Evolutionary conservation across 2,329 filamentous ascomycete species (phyloP).

Genomic region (Hypoxylon sp.): DNA sequence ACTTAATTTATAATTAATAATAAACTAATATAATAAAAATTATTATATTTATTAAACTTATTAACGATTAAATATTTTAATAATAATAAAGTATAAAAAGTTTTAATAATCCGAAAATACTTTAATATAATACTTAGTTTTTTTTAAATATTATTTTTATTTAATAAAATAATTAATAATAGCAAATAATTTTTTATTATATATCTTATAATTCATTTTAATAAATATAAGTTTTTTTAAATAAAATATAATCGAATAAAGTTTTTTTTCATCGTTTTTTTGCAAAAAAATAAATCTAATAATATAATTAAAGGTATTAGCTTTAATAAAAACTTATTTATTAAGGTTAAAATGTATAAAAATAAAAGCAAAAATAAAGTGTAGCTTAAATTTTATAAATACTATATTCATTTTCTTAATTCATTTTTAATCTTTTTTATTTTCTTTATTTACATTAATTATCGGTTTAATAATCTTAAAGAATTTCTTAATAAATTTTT

Average conservation of each 20-base stretch:
- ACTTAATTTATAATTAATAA: no score
- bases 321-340: neutral
- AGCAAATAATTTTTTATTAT: conserved; percentile 1
- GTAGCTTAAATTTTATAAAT: neutral
- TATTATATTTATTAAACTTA: no score
- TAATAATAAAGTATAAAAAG: neutral
- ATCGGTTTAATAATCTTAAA: neutral
- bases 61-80: no score
- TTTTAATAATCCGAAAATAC: neutral
- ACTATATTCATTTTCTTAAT: neutral
- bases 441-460: neutral
- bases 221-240: neutral
- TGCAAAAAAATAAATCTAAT: neutral
- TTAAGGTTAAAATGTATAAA: neutral
- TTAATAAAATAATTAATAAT: neutral
- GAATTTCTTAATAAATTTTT: neutral
- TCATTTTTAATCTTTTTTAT: neutral
- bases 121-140: neutral
- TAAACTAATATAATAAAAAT: no score
- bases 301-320: neutral
- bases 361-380: neutral
- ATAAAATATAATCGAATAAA: neutral
- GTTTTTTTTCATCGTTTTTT: neutral
- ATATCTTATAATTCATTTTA: conserved; percentile 1
- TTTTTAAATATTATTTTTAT: neutral